Evolutionary conservation across 331 rosid species (phyloP), one percentile per base, ranked within the genome.

Genomic region (Phaseolus coccineus): DNA sequence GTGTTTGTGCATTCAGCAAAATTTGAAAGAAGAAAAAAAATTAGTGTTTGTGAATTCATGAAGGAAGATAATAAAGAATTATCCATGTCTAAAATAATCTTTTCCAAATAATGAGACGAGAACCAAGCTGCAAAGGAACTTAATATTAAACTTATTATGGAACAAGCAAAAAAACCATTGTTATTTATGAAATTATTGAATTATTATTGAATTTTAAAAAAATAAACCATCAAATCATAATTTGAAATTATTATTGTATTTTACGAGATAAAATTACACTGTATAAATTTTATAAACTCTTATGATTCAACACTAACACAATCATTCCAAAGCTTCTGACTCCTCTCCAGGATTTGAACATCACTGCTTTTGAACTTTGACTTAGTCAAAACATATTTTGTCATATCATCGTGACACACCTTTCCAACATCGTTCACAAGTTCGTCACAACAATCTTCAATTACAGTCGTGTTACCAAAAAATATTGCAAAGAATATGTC

Each of bases 351-450:
- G 59, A 71, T 31, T 5, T 56, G 2, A 15, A 5, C 13, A 11
- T 0, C 8, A 27, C 13, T 4, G 19, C 0, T 5, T 1, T 0
- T 8, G 0, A 27, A 58, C 39, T 1, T 12, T 0, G n/a, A 3
- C 19, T 2, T 0, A 13, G 3, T 2, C 5, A 73, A 9, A 13
- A 39, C 8, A 15, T 6, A 25, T 0, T 55, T 40, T 14, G 12
- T 57, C 77, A 73, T 25, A 16, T 39, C 78, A 57, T 73, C 42
- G 5, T 73, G 53, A 7, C 67, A 73, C 4, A 4, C 5, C 24
- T 37, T 73, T 24, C 77, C 77, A 3, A 73, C 12, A 5, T 35
- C 53, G 3, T 2, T 24, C 25, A 73, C 39, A 22, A 73, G 53
- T 1, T 37, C 13, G 8, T 4, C 25, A 16, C 67, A 73, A 39